A percentile compares a stretch with the other conserved stretches of the same genome.
phyloP scores from a whole-genome alignment of 2,329 filamentous ascomycete species.

The Talaromyces piceae region DNA sequence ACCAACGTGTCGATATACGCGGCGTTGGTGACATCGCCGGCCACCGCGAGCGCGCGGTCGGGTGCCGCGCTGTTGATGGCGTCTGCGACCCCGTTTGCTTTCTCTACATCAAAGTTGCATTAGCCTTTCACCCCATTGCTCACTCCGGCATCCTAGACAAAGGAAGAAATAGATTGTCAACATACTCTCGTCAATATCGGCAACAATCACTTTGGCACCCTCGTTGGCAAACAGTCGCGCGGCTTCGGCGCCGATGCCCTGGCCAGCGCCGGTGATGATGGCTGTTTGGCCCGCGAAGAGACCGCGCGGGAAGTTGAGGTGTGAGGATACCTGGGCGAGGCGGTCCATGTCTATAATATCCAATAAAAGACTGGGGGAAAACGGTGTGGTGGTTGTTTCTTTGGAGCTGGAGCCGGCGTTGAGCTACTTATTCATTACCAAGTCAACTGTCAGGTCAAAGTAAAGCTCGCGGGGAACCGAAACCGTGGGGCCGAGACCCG shows the following conservation, averaged over 20 bases:
- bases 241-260: conserved; percentile 81
- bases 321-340: conserved; percentile 63
- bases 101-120: conserved; percentile 44
- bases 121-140: neutral
- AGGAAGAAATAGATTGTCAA: conserved; percentile 14
- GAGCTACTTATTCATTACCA: too few relatives aligned
- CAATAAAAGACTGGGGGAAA: too few relatives aligned
- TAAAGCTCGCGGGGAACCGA: neutral
- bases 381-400: too few relatives aligned
- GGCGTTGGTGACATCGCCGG: conserved; percentile 68
- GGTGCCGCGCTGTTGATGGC: conserved; percentile 58
- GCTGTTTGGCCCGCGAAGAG: conserved; percentile 72
- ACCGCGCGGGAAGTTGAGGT: conserved; percentile 76
- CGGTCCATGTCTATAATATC: conserved; percentile 51
- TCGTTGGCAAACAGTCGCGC: conserved; percentile 79
- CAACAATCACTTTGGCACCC: conserved; percentile 74
- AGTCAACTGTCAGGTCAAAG: too few relatives aligned
- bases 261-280: conserved; percentile 79
- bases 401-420: neutral
- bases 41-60: conserved; percentile 62
- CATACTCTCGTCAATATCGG: conserved; percentile 70
- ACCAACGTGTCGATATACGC: conserved; percentile 67
- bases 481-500: neutral
- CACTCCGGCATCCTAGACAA: neutral
- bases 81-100: conserved; percentile 60